Evolutionary conservation across 352 stramenopile species (phyloP).

Genomic region (Aphanomyces astaci): DNA sequence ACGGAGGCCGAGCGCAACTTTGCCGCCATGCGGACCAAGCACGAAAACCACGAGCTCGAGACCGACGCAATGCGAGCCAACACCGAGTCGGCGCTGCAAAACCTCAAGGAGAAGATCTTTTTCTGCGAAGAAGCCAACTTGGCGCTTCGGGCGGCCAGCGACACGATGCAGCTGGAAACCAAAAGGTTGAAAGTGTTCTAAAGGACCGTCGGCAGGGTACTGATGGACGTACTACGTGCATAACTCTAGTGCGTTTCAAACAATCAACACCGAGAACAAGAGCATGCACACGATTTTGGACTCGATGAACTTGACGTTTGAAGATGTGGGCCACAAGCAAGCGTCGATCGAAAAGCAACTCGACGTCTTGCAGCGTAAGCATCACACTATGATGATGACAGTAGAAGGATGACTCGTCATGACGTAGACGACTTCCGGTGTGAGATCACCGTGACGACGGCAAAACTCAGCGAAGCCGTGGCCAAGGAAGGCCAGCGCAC

Average conservation of each 20-base stretch:
- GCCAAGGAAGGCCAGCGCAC: constrained; percentile 76
- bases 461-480: constrained; percentile 55
- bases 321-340: constrained; percentile 53
- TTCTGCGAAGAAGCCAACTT: constrained; percentile 20
- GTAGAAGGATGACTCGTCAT: too few relatives aligned
- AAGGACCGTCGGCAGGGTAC: too few relatives aligned
- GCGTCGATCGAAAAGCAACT: constrained; percentile 34
- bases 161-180: constrained; percentile 2
- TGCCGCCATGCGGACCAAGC: constrained; percentile 8
- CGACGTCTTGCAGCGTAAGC: constrained; percentile 32
- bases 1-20: constrained; percentile 18
- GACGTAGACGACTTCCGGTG: constrained; percentile 42
- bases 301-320: constrained; percentile 39
- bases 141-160: background rate
- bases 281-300: constrained; percentile 26
- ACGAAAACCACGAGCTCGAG: constrained; percentile 21
- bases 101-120: constrained; percentile 21
- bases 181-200: background rate
- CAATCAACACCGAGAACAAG: constrained; percentile 9
- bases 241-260: constrained; percentile 5
- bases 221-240: too few relatives aligned
- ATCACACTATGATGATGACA: too few relatives aligned
- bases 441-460: constrained; percentile 58
- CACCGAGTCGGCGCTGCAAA: constrained; percentile 10
- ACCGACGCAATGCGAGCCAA: constrained; percentile 19